These are phyloP conservation scores for Arctium minus DNA, from an alignment of 129 eudicot genomes.

Conservation along the genomic window DNA sequence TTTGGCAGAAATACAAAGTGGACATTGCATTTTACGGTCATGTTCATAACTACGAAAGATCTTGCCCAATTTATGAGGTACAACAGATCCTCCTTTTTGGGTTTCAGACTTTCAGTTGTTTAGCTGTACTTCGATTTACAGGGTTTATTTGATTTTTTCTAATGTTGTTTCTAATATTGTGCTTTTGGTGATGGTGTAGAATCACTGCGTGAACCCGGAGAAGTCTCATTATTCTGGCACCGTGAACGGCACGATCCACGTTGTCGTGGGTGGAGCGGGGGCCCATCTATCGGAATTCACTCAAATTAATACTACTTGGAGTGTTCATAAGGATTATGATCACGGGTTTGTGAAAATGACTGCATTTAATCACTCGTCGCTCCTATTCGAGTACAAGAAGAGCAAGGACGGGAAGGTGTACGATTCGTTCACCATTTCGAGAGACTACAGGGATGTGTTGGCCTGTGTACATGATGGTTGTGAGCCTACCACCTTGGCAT, in stretches of 20 bases:
- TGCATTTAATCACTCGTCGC: constrained; percentile 62
- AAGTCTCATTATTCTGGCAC: constrained; percentile 64
- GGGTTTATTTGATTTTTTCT: not conserved
- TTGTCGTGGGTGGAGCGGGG: constrained; percentile 80
- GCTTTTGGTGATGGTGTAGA: constrained; percentile 32
- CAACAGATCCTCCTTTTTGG: not conserved
- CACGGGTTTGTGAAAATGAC: constrained; percentile 76
- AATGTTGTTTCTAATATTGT: not conserved
- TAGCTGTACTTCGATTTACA: not conserved
- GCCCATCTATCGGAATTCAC: constrained; percentile 57
- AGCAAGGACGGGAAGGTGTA: constrained; percentile 72
- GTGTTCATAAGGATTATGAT: constrained; percentile 58
- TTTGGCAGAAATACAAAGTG: constrained; percentile 80
- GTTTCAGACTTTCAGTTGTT: no score
- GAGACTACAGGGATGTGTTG: constrained; percentile 72
- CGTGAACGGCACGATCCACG: constrained; percentile 67
- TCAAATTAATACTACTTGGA: constrained; percentile 55
- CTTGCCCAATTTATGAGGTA: constrained; percentile 80
- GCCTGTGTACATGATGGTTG: constrained; percentile 67
- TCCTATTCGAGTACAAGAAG: constrained; percentile 73
- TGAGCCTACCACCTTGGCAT: constrained; percentile 44
- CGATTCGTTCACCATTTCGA: constrained; percentile 70
- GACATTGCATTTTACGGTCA: constrained; percentile 71
- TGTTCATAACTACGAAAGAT: constrained; percentile 75
- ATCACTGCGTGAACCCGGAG: constrained; percentile 56